Evolutionary conservation across 2,329 filamentous ascomycete genomes (phyloP).

Genomic region (Epichloe sibirici): DNA sequence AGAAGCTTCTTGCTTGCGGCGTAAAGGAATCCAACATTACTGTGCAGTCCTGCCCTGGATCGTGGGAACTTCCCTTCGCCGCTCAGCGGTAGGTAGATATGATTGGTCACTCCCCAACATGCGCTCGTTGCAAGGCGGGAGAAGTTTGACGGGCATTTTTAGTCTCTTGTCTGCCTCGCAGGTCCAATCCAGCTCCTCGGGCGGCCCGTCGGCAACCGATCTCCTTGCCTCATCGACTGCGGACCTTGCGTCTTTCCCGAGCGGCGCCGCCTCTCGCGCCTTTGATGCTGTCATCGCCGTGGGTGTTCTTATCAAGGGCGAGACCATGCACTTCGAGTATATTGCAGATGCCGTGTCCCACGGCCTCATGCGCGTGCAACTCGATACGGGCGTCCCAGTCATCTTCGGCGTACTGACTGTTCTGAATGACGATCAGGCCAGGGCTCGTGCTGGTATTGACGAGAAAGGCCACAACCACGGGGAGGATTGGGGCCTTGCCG

Average conservation of each 20-base stretch:
- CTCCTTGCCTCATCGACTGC: constrained; percentile 57
- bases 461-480: constrained; percentile 74
- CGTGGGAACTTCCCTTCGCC: constrained; percentile 87
- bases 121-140: no score
- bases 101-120: constrained; percentile 2
- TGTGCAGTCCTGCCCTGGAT: constrained; percentile 79
- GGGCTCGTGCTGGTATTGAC: constrained; percentile 68
- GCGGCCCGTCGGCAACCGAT: constrained; percentile 58
- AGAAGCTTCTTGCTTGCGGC: constrained; percentile 63
- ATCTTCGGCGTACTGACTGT: constrained; percentile 89
- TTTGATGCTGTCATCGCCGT: constrained; percentile 95
- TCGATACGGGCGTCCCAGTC: constrained; percentile 80
- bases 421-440: constrained; percentile 75
- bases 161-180: constrained; percentile 79
- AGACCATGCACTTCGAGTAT: constrained; percentile 99
- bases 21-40: constrained; percentile 84
- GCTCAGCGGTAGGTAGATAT: constrained; percentile 54
- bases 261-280: constrained; percentile 37
- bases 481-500: constrained; percentile 88
- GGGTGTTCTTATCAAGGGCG: constrained; percentile 93
- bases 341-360: constrained; percentile 86
- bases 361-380: constrained; percentile 85
- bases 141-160: not conserved
- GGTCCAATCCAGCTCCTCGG: constrained; percentile 58
- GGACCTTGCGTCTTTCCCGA: constrained; percentile 46